Conservation (phyloP, 2,329 filamentous ascomycete genomes). For the Fusarium kyushuense region DNA sequence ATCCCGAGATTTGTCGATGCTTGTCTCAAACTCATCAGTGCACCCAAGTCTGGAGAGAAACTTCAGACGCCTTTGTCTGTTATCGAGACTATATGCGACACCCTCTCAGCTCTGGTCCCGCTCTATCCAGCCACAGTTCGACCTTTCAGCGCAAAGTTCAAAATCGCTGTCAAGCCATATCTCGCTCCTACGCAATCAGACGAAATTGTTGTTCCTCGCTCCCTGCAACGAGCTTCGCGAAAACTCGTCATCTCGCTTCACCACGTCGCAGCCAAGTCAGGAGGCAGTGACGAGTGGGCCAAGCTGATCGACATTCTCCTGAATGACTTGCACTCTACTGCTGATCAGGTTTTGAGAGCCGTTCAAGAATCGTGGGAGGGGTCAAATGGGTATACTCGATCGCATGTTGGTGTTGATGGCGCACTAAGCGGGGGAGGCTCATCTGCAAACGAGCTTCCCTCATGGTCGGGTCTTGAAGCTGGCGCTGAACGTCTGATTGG, state of each 20-base stretch:
- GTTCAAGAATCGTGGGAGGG: slow-evolving; percentile 87
- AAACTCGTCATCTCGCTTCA: slow-evolving; percentile 78
- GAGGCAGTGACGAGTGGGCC: slow-evolving; percentile 81
- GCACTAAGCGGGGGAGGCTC: slow-evolving; percentile 62
- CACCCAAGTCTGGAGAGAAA: slow-evolving; percentile 50
- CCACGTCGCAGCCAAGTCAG: slow-evolving; percentile 84
- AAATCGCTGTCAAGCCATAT: slow-evolving; percentile 67
- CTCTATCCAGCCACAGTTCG: slow-evolving; percentile 86
- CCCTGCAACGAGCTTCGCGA: slow-evolving; percentile 69
- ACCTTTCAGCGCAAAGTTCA: slow-evolving; percentile 77
- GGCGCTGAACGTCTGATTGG: slow-evolving; percentile 77
- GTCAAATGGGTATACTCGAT: slow-evolving; percentile 61
- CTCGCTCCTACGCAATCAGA: slow-evolving; percentile 74
- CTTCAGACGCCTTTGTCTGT: slow-evolving; percentile 59
- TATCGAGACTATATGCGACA: slow-evolving; percentile 76
- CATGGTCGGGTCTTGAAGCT: slow-evolving; percentile 80
- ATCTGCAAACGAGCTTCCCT: slow-evolving; percentile 65
- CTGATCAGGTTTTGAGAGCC: slow-evolving; percentile 81
- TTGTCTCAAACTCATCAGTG: slow-evolving; percentile 75
- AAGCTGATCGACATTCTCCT: slow-evolving; percentile 73
- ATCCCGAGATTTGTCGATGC: slow-evolving; percentile 79
- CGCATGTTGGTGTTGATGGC: slow-evolving; percentile 59
- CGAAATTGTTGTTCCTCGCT: slow-evolving; percentile 60
- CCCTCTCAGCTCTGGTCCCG: slow-evolving; percentile 79
- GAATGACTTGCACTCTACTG: slow-evolving; percentile 74